These are phyloP conservation scores for Lippia alba DNA, from an alignment of 305 asterid genomes.

Conservation along the genomic window DNA sequence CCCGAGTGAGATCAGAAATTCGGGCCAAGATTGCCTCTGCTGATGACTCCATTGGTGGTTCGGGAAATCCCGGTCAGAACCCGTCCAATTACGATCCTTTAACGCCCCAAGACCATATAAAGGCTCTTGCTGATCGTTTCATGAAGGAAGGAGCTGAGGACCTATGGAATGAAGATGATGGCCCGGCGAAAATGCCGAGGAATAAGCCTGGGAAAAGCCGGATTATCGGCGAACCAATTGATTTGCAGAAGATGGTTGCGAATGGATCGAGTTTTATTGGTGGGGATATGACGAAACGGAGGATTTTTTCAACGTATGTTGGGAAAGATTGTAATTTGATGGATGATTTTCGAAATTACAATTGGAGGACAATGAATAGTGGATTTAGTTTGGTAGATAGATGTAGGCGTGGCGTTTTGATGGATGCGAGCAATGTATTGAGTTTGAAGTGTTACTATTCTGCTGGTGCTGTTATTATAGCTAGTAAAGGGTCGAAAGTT, in stretches of 20 bases:
- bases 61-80: conserved; percentile 31
- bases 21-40: conserved; percentile 60
- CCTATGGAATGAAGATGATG: conserved; percentile 90
- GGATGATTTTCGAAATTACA: conserved; percentile 26
- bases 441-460: conserved; percentile 55
- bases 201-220: conserved; percentile 37
- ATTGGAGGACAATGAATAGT: conserved; percentile 28
- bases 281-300: conserved; percentile 35
- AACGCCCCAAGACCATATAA: conserved; percentile 75
- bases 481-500: conserved; percentile 39
- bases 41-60: conserved; percentile 33
- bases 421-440: conserved; percentile 35
- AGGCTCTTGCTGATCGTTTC: conserved; percentile 89
- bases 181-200: conserved; percentile 47
- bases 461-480: conserved; percentile 35
- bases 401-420: conserved; percentile 34
- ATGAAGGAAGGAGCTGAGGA: conserved; percentile 96
- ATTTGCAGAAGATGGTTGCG: conserved; percentile 51
- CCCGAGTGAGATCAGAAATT: conserved; percentile 78
- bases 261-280: conserved; percentile 36
- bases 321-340: conserved; percentile 29
- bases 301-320: conserved; percentile 43
- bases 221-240: conserved; percentile 47
- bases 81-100: conserved; percentile 56
- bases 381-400: conserved; percentile 36